Evolutionary conservation across 352 stramenopile genomes (phyloP).

Genomic region (Globisporangium ultimum): DNA sequence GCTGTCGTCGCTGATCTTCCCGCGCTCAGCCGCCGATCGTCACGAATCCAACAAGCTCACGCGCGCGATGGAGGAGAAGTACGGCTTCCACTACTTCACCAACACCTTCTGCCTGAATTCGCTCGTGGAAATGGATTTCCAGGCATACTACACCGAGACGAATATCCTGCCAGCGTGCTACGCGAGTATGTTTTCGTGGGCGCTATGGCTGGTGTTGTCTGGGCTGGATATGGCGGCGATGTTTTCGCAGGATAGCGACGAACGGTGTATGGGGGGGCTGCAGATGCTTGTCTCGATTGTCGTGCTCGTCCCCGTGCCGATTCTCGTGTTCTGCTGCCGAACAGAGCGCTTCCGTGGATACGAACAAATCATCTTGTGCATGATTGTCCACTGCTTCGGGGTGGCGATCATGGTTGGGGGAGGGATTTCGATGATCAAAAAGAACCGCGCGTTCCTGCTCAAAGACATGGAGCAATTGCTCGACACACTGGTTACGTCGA

Average conservation of each 20-base stretch:
- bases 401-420: conserved; percentile 42
- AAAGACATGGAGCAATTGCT: conserved; percentile 52
- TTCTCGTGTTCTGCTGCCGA: conserved; percentile 52
- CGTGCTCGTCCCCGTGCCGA: conserved; percentile 57
- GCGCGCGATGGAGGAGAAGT: conserved; percentile 69
- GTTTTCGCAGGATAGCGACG: conserved; percentile 35
- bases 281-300: conserved; percentile 46
- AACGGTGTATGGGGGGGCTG: conserved; percentile 23
- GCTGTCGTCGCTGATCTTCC: conserved; percentile 71
- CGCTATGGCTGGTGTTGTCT: conserved; percentile 49
- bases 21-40: conserved; percentile 54
- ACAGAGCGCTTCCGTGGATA: conserved; percentile 46
- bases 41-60: conserved; percentile 69
- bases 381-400: conserved; percentile 71
- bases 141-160: conserved; percentile 75
- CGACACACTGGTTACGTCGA: conserved; percentile 14
- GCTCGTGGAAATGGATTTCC: conserved; percentile 70
- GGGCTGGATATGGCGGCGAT: conserved; percentile 34
- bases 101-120: conserved; percentile 62
- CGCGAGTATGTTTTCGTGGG: conserved; percentile 54
- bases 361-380: conserved; percentile 57
- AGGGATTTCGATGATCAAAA: conserved; percentile 31
- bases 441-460: conserved; percentile 45
- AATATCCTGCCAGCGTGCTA: conserved; percentile 61
- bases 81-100: conserved; percentile 81